Base-by-base conservation (phyloP, 1,139 yeast species). In the Yamadazyma sp. region DNA sequence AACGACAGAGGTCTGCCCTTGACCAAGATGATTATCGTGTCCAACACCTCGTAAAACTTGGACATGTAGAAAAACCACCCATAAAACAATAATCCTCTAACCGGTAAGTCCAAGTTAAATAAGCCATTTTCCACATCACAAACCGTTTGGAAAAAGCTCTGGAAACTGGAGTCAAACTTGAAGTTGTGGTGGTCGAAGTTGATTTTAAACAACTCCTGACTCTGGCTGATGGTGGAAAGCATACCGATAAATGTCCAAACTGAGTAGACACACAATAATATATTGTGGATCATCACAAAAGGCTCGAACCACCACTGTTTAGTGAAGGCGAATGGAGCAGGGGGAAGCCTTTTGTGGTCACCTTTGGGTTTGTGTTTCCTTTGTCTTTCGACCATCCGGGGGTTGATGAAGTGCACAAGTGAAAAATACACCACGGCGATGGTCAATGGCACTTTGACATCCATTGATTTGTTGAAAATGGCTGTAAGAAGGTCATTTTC, bases 201-300 rank as follows among this genome's bases (percentile, higher is more conserved):
- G 27, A 47, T 29, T 33, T 46, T 48, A 59, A 65, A 52, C 44
- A 58, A 40, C 46, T 56, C 54, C 56, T 61, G 65, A 43, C 67
- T 67, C 42, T 52, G 52, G 40, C 65, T 57, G 50, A 82, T 76
- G 18, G 83, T 68, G 11, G 67, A 52, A 21, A 76, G 59, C 81
- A 82, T 81, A n/a, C 88, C 87, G 13, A 78, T 38, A 49, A 82
- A 82, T 6, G 89, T 82, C 88, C 88, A 82, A 23, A 77, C 75
- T 4, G 88, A 81, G 62, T 82, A 83, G 21, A 68, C 59, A 55
- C 88, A 82, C 34, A 83, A 72, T 33, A 76, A 73, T 15, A 79
- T 52, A 55, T 83, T 83, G 61, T 83, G 92, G 30, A 78, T 51
- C 15, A 82, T 57, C 13, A 83, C 88, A 43, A 82, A 70, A 29